Evolutionary conservation across 257 asterid species (phyloP).

Genomic region (Solanum arcanum): DNA sequence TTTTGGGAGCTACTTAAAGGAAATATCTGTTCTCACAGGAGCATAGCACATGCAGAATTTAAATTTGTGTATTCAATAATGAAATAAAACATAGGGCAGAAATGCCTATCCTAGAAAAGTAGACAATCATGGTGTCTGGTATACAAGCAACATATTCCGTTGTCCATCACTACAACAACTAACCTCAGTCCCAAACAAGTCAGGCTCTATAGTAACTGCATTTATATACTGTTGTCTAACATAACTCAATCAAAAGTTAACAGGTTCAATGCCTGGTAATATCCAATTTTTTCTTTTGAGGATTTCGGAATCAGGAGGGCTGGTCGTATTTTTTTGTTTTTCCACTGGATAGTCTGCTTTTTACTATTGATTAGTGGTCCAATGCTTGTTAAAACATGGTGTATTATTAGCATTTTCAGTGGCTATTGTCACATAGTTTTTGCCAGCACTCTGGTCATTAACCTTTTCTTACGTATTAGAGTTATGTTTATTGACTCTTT

Average conservation of each 20-base stretch:
- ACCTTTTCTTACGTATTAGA: neutral
- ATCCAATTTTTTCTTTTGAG: neutral
- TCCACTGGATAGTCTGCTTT: neutral
- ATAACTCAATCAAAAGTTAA: neutral
- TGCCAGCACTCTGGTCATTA: neutral
- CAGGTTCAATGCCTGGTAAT: neutral
- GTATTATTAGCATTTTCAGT: neutral
- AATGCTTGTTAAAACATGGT: neutral
- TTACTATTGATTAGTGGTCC: neutral
- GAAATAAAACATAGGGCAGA: neutral
- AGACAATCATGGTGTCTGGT: neutral
- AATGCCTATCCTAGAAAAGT: neutral
- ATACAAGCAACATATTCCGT: neutral
- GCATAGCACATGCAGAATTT: neutral
- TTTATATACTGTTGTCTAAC: neutral
- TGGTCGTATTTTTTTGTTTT: neutral
- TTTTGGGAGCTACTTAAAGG: neutral
- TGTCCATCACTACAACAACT: neutral
- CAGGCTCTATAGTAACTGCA: neutral
- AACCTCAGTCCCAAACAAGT: neutral
- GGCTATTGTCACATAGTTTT: neutral
- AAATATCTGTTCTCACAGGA: neutral
- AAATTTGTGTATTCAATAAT: neutral
- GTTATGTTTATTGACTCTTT: neutral
- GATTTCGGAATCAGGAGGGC: neutral